Base-by-base conservation (phyloP, 2,329 filamentous ascomycete genomes). In the Drechslerella stenobrocha region DNA sequence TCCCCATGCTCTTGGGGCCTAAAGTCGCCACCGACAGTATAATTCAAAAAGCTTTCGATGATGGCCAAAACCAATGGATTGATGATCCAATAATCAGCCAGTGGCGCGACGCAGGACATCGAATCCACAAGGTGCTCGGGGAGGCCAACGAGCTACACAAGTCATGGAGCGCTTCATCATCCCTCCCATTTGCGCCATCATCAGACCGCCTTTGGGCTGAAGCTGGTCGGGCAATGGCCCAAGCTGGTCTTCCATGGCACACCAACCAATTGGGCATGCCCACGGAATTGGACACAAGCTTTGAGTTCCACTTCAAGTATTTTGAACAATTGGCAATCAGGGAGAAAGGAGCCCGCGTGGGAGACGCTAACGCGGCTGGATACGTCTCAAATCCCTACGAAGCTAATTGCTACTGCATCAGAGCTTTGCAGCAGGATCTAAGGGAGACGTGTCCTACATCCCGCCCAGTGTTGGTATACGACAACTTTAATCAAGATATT, bases 391-490 rank as follows among this genome's bases (percentile, higher is more conserved):
- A 45, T 20, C 23, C 51, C 1, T 30, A 24, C n/a, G 59, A 64
- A 13, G 60, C 52, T 2, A 65, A 65, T 30, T 65, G 60, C 9
- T 65, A 52, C 15, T 65, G 60, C 23, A 52, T 65, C 18, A 57
- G 60, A 48, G 52, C 60, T 6, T 8, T 65, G 9, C 60, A 57
- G 9, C 46, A 52, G 46, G 60, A 65, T n/a, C 34, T 65, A 3
- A 52, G 60, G 13, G 40, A 57, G 18, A 32, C 3, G 20, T 37
- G 22, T 20, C 52, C 52, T n/a, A 32, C 26, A 40, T 24, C 11
- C n/a, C 1, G 20, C 3, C 51, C 51, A 1, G 11, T 56, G 1
- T 28, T 64, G 2, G 59, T 56, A 30, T 64, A 64, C 23, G 59
- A 64, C n/a, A 51, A 56, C 35, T 52, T 64, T 18, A 52, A 64